These are phyloP conservation scores for Ramalina peruviana DNA, from an alignment of 495 filamentous ascomycete genomes.

Conservation along the genomic window DNA sequence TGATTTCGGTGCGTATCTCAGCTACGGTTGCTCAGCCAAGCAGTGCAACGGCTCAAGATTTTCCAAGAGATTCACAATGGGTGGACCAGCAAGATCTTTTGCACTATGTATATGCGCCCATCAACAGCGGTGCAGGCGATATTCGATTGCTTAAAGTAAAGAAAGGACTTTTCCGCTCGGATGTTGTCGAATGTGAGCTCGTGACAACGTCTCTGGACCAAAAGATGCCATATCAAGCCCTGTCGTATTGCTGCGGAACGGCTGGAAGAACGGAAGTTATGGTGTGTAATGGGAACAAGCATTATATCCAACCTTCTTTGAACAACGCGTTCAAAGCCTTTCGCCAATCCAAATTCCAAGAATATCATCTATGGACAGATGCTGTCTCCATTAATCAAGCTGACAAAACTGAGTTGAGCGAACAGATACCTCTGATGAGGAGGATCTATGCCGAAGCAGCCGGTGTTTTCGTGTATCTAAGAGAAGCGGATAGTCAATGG, in stretches of 20 bases:
- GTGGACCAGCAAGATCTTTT: too few relatives aligned
- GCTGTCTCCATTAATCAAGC: neutral
- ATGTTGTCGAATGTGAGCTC: neutral
- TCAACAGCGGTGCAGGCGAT: neutral
- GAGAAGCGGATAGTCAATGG: neutral
- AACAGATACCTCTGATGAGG: conserved; percentile 1
- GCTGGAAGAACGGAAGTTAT: neutral
- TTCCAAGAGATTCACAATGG: too few relatives aligned
- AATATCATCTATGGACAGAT: neutral
- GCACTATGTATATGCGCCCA: neutral
- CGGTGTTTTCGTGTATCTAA: neutral
- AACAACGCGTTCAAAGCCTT: neutral
- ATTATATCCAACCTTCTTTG: neutral
- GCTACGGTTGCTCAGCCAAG: too few relatives aligned
- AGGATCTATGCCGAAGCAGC: neutral
- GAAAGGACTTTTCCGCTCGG: neutral
- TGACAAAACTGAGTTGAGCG: neutral
- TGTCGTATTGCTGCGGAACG: neutral
- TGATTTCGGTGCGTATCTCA: too few relatives aligned
- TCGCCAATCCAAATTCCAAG: neutral
- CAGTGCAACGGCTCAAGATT: too few relatives aligned
- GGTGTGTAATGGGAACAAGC: neutral
- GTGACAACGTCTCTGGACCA: neutral
- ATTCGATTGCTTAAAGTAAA: neutral
- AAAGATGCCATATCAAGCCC: neutral